A percentile compares a stretch with the other conserved stretches of the same genome.
These are phyloP conservation scores for Fusarium sp. DNA, from an alignment of 2,329 filamentous ascomycete genomes.

Conservation along the genomic window DNA sequence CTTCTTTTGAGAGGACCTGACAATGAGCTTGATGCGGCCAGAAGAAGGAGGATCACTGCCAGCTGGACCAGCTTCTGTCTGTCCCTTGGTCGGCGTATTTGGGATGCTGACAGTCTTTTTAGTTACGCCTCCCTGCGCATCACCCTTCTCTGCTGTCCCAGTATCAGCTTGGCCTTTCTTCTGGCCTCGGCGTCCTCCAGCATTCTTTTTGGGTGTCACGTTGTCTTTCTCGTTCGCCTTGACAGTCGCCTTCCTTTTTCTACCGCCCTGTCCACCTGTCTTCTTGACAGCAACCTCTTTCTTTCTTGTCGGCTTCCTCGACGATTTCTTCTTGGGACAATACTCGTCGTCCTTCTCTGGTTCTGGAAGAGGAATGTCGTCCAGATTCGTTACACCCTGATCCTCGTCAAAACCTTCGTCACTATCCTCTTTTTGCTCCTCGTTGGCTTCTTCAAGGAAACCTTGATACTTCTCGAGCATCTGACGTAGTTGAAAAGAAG, in stretches of 20 bases:
- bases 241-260: conserved; percentile 5
- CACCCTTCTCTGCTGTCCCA: not conserved
- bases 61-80: not conserved
- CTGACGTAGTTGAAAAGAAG: conserved; percentile 9
- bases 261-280: not conserved
- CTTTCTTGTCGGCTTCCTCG: conserved; percentile 13
- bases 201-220: not conserved
- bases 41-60: not conserved
- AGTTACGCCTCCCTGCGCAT: not conserved
- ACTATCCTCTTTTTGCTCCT: not conserved
- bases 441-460: not conserved
- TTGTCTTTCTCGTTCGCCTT: not conserved
- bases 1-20: conserved; percentile 1
- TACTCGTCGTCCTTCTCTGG: conserved; percentile 39
- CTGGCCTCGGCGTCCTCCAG: not conserved
- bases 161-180: not conserved
- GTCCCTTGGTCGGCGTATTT: not conserved
- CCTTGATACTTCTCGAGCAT: conserved; percentile 13
- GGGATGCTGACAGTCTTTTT: too few species aligned
- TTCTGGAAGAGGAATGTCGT: conserved; percentile 13
- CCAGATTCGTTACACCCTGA: conserved; percentile 1
- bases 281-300: conserved; percentile 3
- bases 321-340: conserved; percentile 10
- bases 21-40: conserved; percentile 13
- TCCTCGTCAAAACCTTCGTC: not conserved